Evolutionary conservation across 768 basidiomycete genomes (phyloP), one percentile per base, ranked within the genome.

Genomic region (Melanogaster broomeanus): DNA sequence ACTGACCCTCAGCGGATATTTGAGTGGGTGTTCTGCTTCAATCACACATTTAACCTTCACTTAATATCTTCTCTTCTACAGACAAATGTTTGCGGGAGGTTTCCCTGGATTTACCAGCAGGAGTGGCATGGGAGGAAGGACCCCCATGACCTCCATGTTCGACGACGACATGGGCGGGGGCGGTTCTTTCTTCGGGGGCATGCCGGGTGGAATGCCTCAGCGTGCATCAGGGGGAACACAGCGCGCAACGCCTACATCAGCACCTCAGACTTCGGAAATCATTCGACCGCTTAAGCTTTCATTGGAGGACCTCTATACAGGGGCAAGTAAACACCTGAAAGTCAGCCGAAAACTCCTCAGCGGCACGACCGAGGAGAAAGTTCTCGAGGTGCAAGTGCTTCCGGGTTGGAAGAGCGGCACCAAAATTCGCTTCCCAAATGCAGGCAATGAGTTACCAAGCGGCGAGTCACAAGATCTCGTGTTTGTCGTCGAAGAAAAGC

Each of bases 391-490:
- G 61, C 75, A 79, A 30, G 78, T 92, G 21, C 79, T 80, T 57
- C 92, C 95, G 0, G 96, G 96, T 1, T 98, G 94, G 94, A 98
- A 98, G 78, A 83, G 83, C 54, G 96, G 96, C 0, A 98, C 96
- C 16, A 97, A 96, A 73, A 81, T 98, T 52, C 85, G 91, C 37
- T 98, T 95, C 71, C 83, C 90, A 0, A 81, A 82, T 19, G 87
- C 91, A 10, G 93, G 93, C 3, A 94, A 98, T 68, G 93, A 94
- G 61, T 77, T 79, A 45, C 64, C 73, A 12, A 67, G 55, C 30
- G 87, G 88, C 11, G 87, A 87, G 41, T 67, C 88, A 13, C 93
- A 94, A 62, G 92, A 95, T 66, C 79, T 99, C n/a, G 94, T 94
- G 28, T 98, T 99, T 65, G 83, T 96, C 42, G 83, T 97, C n/a